Conservation (phyloP, 345 rosid species). For the Acer campestre region DNA sequence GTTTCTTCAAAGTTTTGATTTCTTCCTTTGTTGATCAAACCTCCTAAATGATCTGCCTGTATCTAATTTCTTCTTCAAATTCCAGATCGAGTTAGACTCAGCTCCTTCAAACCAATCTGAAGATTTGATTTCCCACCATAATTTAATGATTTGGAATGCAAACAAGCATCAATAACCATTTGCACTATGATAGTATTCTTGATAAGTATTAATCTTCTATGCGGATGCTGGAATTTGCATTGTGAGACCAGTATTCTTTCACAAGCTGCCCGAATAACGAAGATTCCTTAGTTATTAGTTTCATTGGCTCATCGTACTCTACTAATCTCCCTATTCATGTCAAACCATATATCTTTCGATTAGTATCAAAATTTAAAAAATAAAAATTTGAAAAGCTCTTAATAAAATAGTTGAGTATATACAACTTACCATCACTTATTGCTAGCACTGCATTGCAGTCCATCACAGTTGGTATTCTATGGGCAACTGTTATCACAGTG, state of each 20-base stretch:
- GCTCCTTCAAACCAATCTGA: too few relatives aligned
- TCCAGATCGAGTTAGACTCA: too few relatives aligned
- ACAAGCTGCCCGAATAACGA: slow-evolving; percentile 49
- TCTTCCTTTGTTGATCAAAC: too few relatives aligned
- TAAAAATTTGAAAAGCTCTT: neutral
- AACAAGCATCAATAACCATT: too few relatives aligned
- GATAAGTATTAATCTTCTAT: neutral
- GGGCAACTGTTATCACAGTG: slow-evolving; percentile 65
- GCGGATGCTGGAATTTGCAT: neutral
- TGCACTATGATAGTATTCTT: neutral
- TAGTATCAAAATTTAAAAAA: neutral
- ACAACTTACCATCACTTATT: slow-evolving; percentile 50
- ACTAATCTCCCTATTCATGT: slow-evolving; percentile 38
- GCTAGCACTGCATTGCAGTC: slow-evolving; percentile 64
- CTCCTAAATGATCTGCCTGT: too few relatives aligned
- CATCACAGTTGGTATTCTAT: slow-evolving; percentile 68
- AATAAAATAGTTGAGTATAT: neutral
- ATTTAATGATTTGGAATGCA: too few relatives aligned
- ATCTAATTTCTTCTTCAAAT: too few relatives aligned
- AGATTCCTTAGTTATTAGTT: slow-evolving; percentile 34
- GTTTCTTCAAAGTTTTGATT: too few relatives aligned
- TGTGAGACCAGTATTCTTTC: slow-evolving; percentile 27
- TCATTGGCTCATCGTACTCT: slow-evolving; percentile 44
- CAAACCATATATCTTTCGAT: neutral
- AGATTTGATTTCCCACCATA: too few relatives aligned